These are phyloP conservation scores for Pseudofabraea citricarpa DNA, from an alignment of 2,329 filamentous ascomycete genomes.

Conservation along the genomic window DNA sequence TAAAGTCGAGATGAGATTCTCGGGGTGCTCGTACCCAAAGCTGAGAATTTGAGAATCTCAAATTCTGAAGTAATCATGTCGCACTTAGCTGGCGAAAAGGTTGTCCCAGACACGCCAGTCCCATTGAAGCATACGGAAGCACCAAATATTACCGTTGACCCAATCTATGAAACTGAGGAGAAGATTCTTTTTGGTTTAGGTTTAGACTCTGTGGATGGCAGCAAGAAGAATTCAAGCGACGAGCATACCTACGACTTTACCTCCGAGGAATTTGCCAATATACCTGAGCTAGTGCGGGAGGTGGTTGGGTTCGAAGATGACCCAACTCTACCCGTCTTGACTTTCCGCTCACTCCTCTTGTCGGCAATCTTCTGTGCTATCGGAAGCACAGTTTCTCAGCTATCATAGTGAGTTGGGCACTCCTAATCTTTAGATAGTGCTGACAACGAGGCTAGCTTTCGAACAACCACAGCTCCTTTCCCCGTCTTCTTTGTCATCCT, in stretches of 20 bases:
- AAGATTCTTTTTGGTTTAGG: background rate
- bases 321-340: background rate
- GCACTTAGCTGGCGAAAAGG: background rate
- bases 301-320: constrained; percentile 1
- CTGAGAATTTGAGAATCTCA: background rate
- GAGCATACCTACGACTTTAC: background rate
- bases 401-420: constrained; percentile 1
- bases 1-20: background rate
- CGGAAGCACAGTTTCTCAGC: background rate
- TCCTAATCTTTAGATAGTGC: background rate
- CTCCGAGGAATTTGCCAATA: background rate
- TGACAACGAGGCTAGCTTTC: background rate
- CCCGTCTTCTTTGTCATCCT: background rate
- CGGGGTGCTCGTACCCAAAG: background rate
- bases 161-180: background rate
- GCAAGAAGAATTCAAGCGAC: background rate
- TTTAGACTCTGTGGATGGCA: background rate
- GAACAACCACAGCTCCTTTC: background rate
- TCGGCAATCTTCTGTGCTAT: background rate
- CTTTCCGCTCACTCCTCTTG: constrained; percentile 1
- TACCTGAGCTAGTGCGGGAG: background rate
- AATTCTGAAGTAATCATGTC: background rate
- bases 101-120: background rate
- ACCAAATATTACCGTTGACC: background rate
- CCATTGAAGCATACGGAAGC: background rate